Evolutionary conservation across 2,329 filamentous ascomycete genomes (phyloP), one percentile per base, ranked within the genome.

Genomic region (Trichoderma aggressivum): DNA sequence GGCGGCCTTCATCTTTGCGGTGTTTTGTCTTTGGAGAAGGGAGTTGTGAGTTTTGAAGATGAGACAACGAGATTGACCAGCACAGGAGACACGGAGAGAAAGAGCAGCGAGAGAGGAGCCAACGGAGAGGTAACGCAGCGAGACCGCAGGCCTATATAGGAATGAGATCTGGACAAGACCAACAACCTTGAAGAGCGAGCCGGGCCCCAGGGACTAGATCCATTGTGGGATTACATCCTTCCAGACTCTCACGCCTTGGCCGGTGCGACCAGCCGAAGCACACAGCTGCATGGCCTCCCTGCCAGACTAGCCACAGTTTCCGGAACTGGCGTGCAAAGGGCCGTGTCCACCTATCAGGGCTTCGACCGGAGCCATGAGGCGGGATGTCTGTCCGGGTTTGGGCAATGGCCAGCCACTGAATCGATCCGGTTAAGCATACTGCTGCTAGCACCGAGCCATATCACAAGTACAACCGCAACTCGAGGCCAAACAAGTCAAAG

Each of bases 1-100:
- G 75, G 78, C 75, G 77, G 80, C 76, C 80, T 84, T 84, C 83
- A 84, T 84, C 62, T 77, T 82, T 78, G 76, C 73, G 50, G 71
- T 26, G 36, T 58, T 58, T 59, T 18, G 16, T 59, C 28, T 59
- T 36, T 24, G 26, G 55, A 64, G 36, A 21, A n/a, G 7, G 26
- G 43, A 43, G 65, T 16, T 47, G 55, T 47, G 6, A 28, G 18
- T n/a, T n/a, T 26, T 55, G 30, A 62, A 36, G 8, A 28, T 62
- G 24, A 43, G 21, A 21, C 32, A 26, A 59, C 36, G 24, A 32
- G 43, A 56, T 12, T 56, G 50, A 53, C 26, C 65, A 43, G 24
- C 26, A 28, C 56, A 26, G 55, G 14, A 69, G 61, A 61, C 36
- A 34, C 65, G 18, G 64, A 3, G 58, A 26, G 21, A 26, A 60